Base-by-base conservation (phyloP, 192 early-diverging fungal genomes). In the Linnemannia elongata region DNA sequence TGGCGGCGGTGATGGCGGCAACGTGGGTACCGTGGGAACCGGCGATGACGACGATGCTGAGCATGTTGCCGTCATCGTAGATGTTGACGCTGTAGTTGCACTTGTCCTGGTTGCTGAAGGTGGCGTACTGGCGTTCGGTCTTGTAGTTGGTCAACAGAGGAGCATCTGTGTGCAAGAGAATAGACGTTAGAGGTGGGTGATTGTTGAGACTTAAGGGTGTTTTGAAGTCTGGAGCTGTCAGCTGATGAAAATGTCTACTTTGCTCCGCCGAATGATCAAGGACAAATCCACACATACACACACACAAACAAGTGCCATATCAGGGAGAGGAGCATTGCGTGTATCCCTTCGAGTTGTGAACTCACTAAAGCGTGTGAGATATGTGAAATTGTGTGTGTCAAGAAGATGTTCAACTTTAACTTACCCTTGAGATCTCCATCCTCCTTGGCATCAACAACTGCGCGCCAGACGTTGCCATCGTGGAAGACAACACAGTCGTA, bases 21-120 rank as follows among this genome's bases (percentile, higher is more conserved):
- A 99, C 98, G 78, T 99, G 98, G 10, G 96, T 98, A 35, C 96
- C 95, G 82, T 99, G 98, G 38, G 93, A 85, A n/a, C 97, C 96
- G 66, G 93, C 93, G 52, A 93, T 85, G 41, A 95, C 95, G 42
- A 98, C 98, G 79, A 98, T 96, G 83, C 94, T 92, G 42, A 96
- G 90, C 45, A 92, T 88, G 71, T 93, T 89, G 0, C 95, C 97
- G 52, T 94, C 90, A 79, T 98, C 96, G 88, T 97, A 99, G 72
- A 99, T 95, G 90, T 98, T 99, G 78, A 99, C 93, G 20, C 96
- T 96, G 82, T 95, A 98, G 88, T 95, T 96, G 41, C 98, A 91
- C 85, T 95, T 91, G 80, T 96, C 93, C 42, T 95, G 93, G 78
- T 95, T 90, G 78, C 93, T 90, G 82, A 99, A 96, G 18, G 91